Base-by-base conservation (phyloP, 345 rosid species). In the Eutrema yunnanense region DNA sequence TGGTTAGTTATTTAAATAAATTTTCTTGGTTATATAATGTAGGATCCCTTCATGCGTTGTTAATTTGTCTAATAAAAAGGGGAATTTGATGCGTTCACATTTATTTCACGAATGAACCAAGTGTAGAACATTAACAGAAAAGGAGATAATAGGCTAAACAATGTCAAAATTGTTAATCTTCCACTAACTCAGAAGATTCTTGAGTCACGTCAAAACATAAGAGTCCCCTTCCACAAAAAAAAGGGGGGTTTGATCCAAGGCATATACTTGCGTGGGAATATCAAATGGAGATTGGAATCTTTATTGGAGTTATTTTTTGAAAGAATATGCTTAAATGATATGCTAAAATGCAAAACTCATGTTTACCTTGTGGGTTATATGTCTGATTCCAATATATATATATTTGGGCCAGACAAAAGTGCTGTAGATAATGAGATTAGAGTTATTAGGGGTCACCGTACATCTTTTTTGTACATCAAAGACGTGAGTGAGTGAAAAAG, bases 261-360 rank as follows among this genome's bases (percentile, higher is more conserved):
- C 74, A 75, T 75, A 75, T 75, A 19, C 79, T 53, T 46, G 22
- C 10, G 34, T 46, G 47, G 9, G 79, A 36, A 69, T 62, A 69
- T 54, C 50, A 53, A 32, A 46, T 47, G 52, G 34, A 62, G 59
- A 62, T 62, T 53, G 60, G 69, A 62, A 61, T 37, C 33, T 61
- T 53, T 8, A 9, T 43, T 12, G 2, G 4, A 13, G 26, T 11
- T 2, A n/a, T 11, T 30, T 36, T 5, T 13, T 30, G 16, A 47
- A 37, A 62, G 79, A 62, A 69, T 69, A 75, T 75, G 50, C 79
- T 33, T 9, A 52, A 13, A 48, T 5, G 34, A n/a, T n/a, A n/a
- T n/a, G n/a, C n/a, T 0, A 16, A 16, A 16, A 16, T n/a, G n/a
- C n/a, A 34, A 43, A 40, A 13, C 3, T 13, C 68, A 60, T 61